A percentile compares a stretch with the other conserved stretches of the same genome.
phyloP scores from a whole-genome alignment of 1,284 basidiomycete genomes.

The Mycena citricolor region DNA sequence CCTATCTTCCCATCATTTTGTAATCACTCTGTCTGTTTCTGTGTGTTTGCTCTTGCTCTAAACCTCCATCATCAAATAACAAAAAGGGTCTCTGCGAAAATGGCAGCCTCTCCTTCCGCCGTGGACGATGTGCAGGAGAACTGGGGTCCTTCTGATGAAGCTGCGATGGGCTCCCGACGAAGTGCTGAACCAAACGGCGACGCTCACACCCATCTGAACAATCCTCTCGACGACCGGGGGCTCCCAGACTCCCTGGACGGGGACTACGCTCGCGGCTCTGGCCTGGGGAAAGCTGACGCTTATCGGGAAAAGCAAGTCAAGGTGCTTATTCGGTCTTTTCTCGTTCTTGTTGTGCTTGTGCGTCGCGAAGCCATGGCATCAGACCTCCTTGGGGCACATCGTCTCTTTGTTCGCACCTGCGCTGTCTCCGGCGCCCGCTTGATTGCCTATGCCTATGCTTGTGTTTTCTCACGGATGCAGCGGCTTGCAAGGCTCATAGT shows the following conservation, averaged over 20 bases:
- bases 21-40: no score
- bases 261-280: constrained; percentile 50
- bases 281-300: constrained; percentile 47
- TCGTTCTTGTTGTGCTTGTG: constrained; percentile 40
- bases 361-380: constrained; percentile 28
- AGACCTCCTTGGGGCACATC: constrained; percentile 20
- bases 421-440: constrained; percentile 32
- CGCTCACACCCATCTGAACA: no score
- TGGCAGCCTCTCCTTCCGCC: constrained; percentile 52
- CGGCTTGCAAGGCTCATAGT: no score
- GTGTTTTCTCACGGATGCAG: constrained; percentile 35
- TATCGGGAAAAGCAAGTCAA: constrained; percentile 81
- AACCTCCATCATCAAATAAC: no score
- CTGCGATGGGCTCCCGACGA: constrained; percentile 48
- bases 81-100: no score
- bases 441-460: constrained; percentile 27
- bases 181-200: constrained; percentile 47
- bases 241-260: constrained; percentile 43
- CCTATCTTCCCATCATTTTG: no score
- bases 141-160: constrained; percentile 58
- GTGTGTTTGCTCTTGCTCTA: no score
- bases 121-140: constrained; percentile 42
- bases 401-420: constrained; percentile 33
- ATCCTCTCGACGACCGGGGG: constrained; percentile 43
- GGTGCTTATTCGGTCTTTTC: constrained; percentile 77